phyloP scores from a whole-genome alignment of 805 yeast species.

The Priceomyces melissophilus region DNA sequence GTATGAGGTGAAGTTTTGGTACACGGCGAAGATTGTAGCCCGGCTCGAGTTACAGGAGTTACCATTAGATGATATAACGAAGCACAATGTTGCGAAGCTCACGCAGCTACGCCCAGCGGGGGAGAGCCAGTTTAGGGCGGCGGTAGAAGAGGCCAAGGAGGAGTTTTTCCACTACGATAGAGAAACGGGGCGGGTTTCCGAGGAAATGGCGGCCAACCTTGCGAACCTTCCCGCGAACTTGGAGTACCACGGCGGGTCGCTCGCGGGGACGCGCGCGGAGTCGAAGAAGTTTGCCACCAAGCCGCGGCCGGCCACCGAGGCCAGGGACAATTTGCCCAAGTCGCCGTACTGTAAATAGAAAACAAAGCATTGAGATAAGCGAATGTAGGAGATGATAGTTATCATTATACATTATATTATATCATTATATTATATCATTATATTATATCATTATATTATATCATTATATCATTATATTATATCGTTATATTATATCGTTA shows the following conservation, averaged over 20 bases:
- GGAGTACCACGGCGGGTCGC: constrained; percentile 24
- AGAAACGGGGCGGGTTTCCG: constrained; percentile 23
- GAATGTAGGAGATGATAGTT: too few relatives aligned
- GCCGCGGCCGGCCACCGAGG: constrained; percentile 19
- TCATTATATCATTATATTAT: too few relatives aligned
- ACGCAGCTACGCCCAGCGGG: constrained; percentile 48
- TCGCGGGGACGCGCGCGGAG: constrained; percentile 18
- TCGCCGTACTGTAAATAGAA: constrained; percentile 24
- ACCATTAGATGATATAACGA: constrained; percentile 48
- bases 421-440: too few relatives aligned
- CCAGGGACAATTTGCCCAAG: constrained; percentile 21
- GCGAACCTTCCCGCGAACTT: constrained; percentile 28
- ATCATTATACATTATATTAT: too few relatives aligned
- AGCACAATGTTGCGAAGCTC: constrained; percentile 53
- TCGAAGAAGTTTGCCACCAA: constrained; percentile 34
- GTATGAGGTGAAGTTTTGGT: constrained; percentile 68
- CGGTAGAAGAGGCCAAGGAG: constrained; percentile 51
- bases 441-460: too few relatives aligned
- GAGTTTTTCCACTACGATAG: constrained; percentile 35
- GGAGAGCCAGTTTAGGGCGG: constrained; percentile 48
- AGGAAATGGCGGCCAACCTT: constrained; percentile 24
- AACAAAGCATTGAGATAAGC: too few relatives aligned
- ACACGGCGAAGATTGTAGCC: constrained; percentile 81
- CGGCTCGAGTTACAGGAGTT: constrained; percentile 63
- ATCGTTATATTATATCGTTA: too few relatives aligned